These are phyloP conservation scores for Protea cynaroides DNA, from an alignment of 164 flowering plant genomes.

Conservation along the genomic window DNA sequence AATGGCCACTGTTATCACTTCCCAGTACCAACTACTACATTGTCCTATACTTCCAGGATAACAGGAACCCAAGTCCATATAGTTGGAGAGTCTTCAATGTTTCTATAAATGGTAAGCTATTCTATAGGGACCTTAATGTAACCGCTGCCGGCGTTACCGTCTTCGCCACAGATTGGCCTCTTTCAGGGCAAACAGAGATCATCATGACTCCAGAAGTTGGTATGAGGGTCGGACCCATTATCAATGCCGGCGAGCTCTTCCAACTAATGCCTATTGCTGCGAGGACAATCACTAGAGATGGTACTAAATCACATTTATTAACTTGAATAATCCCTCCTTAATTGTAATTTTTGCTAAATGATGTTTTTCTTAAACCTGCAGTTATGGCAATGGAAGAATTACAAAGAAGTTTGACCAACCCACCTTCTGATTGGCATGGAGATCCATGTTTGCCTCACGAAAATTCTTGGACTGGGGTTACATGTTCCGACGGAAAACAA, in stretches of 20 bases:
- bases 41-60: constrained; percentile 83
- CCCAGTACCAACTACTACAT: constrained; percentile 54
- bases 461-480: constrained; percentile 81
- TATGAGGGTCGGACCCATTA: constrained; percentile 68
- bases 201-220: constrained; percentile 36
- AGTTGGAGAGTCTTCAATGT: constrained; percentile 87
- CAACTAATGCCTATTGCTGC: constrained; percentile 57
- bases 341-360: neutral
- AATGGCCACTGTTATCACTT: constrained; percentile 63
- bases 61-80: constrained; percentile 53
- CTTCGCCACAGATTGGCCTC: constrained; percentile 53
- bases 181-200: constrained; percentile 55
- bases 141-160: constrained; percentile 55
- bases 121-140: constrained; percentile 56
- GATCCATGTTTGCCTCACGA: constrained; percentile 83
- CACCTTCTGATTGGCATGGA: constrained; percentile 80
- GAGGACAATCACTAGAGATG: constrained; percentile 65
- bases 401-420: constrained; percentile 46
- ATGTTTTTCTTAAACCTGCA: constrained; percentile 19
- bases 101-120: constrained; percentile 45
- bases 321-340: neutral
- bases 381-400: constrained; percentile 63
- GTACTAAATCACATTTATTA: constrained; percentile 28
- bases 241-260: constrained; percentile 72
- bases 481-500: constrained; percentile 36